phyloP scores from a whole-genome alignment of 2,329 filamentous ascomycete species.

The Colletotrichum scovillei region DNA sequence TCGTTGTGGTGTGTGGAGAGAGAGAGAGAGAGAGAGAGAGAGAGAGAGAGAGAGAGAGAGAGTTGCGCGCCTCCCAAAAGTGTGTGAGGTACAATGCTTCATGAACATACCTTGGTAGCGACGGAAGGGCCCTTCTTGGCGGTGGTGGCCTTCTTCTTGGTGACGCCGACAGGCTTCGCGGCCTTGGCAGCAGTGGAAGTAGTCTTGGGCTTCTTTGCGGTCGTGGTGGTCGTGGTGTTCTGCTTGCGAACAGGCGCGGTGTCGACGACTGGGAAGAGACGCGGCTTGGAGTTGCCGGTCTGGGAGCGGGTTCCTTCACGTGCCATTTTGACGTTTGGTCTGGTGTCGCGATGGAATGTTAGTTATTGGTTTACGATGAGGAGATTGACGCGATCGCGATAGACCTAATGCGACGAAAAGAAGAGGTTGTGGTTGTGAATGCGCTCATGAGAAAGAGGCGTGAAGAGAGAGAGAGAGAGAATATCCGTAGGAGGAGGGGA shows the following conservation, averaged over 20 bases:
- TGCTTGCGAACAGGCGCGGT: slow-evolving; percentile 58
- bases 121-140: slow-evolving; percentile 35
- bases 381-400: slow-evolving; percentile 12
- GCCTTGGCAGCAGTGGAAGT: slow-evolving; percentile 19
- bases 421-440: background rate
- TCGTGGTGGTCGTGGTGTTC: slow-evolving; percentile 37
- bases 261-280: slow-evolving; percentile 62
- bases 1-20: background rate
- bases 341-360: background rate
- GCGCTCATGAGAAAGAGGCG: slow-evolving; percentile 7
- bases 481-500: background rate
- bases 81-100: background rate
- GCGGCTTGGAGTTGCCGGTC: slow-evolving; percentile 64
- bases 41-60: too few species aligned
- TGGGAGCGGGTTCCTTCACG: slow-evolving; percentile 64
- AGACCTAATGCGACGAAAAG: background rate
- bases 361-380: background rate
- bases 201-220: slow-evolving; percentile 23
- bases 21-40: too few species aligned
- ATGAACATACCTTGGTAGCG: slow-evolving; percentile 29
- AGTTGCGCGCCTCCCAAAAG: background rate
- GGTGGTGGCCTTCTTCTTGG: slow-evolving; percentile 34
- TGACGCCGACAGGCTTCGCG: slow-evolving; percentile 34
- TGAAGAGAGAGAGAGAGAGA: background rate
- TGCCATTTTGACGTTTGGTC: slow-evolving; percentile 48